Percentiles rank a stretch among this genome's conserved stretches.
These are phyloP conservation scores for Euptelea pleiosperma DNA, from an alignment of 164 flowering plant genomes.

Conservation along the genomic window DNA sequence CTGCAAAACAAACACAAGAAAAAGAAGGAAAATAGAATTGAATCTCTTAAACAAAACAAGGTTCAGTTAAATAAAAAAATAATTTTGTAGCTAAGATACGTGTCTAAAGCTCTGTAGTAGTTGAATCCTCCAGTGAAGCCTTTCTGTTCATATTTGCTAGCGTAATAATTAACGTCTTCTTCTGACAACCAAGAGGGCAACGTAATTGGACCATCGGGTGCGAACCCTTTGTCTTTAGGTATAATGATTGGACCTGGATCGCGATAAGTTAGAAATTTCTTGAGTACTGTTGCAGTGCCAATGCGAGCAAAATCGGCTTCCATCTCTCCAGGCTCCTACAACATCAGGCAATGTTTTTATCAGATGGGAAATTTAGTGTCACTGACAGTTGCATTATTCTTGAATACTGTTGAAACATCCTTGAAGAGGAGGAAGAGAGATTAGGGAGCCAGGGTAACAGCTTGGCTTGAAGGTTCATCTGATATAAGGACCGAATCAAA, in stretches of 20 bases:
- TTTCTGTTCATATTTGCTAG: conserved; percentile 32
- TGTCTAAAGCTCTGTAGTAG: conserved; percentile 57
- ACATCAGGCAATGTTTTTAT: neutral
- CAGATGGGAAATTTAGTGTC: neutral
- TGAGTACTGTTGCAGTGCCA: conserved; percentile 35
- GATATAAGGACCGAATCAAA: too few species aligned
- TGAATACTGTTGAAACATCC: too few species aligned
- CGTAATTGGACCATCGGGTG: conserved; percentile 5
- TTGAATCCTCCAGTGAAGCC: conserved; percentile 84
- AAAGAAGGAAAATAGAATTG: neutral
- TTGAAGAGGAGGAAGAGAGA: too few species aligned
- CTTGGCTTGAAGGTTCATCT: too few species aligned
- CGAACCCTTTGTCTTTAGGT: conserved; percentile 41
- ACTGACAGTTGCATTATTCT: too few species aligned
- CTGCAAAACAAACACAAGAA: conserved; percentile 10
- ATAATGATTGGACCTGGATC: conserved; percentile 37
- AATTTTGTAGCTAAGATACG: conserved; percentile 36
- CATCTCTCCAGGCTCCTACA: conserved; percentile 55
- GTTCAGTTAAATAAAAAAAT: too few species aligned
- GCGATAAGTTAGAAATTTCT: conserved; percentile 36
- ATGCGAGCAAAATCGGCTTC: conserved; percentile 48
- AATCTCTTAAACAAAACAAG: neutral
- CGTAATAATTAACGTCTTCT: conserved; percentile 52
- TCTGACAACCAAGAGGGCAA: conserved; percentile 66
- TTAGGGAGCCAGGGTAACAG: too few species aligned